A percentile compares a stretch with the other conserved stretches of the same genome.
Evolutionary conservation across 1,139 yeast species (phyloP).

Genomic region (Nakaseomyces uthaithaninus): DNA sequence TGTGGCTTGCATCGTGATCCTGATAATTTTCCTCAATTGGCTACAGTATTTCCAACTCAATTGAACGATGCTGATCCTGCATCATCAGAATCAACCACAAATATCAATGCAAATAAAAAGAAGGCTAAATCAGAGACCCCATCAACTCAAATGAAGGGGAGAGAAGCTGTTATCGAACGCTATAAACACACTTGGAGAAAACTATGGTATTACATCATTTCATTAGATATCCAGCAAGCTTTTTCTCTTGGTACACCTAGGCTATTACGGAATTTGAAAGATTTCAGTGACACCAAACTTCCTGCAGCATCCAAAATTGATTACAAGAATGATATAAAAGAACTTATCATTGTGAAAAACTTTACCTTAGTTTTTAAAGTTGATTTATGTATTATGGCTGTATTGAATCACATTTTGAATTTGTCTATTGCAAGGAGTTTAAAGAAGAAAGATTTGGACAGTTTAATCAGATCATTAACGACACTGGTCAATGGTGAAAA

Average conservation of each 20-base stretch:
- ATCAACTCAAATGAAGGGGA: conserved; percentile 18
- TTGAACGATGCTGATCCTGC: conserved; percentile 10
- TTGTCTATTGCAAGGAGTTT: conserved; percentile 34
- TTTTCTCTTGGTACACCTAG: conserved; percentile 40
- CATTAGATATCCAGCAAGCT: conserved; percentile 39
- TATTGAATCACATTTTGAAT: conserved; percentile 29
- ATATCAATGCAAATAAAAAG: conserved; percentile 2
- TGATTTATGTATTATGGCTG: conserved; percentile 29
- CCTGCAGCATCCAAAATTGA: conserved; percentile 32
- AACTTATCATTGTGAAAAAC: conserved; percentile 29
- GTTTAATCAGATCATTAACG: conserved; percentile 29
- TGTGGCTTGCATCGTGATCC: conserved; percentile 52
- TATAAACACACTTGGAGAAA: conserved; percentile 39
- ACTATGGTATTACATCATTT: conserved; percentile 39
- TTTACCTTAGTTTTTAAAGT: conserved; percentile 30
- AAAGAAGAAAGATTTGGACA: conserved; percentile 33
- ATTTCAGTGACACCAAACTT: conserved; percentile 34
- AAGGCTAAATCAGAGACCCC: conserved; percentile 9
- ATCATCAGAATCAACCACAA: neutral
- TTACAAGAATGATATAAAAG: conserved; percentile 31
- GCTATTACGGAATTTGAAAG: conserved; percentile 26
- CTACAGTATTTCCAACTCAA: conserved; percentile 19
- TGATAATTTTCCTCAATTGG: conserved; percentile 35
- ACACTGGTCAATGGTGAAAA: conserved; percentile 31
- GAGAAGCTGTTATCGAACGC: conserved; percentile 28